Evolutionary conservation across 805 yeast species (phyloP).

Genomic region (Wickerhamomyces xylosicus): DNA sequence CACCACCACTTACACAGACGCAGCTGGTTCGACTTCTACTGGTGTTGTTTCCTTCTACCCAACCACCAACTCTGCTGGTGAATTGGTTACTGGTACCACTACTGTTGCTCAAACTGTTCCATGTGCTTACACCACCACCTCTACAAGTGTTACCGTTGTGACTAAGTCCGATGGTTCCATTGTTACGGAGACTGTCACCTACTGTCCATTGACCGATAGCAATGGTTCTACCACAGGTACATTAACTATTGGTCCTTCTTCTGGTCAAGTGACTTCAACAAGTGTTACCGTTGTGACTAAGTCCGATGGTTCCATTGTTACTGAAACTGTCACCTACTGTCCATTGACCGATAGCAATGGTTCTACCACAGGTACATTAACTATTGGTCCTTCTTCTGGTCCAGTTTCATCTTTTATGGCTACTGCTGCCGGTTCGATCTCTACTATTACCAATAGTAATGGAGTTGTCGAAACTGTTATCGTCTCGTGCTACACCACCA

Average conservation of each 20-base stretch:
- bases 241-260: too few relatives aligned
- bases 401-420: conserved; percentile 3
- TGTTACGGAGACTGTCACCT: too few relatives aligned
- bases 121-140: neutral
- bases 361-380: too few relatives aligned
- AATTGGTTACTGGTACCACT: conserved; percentile 2
- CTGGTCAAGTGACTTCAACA: too few relatives aligned
- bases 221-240: conserved; percentile 2
- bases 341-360: too few relatives aligned
- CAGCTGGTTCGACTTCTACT: conserved; percentile 1
- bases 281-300: too few relatives aligned
- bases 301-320: too few relatives aligned
- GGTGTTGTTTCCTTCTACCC: conserved; percentile 5
- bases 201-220: neutral
- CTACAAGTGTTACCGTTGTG: neutral
- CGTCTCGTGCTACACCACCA: neutral
- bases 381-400: neutral
- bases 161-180: too few relatives aligned
- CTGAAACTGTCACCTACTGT: too few relatives aligned
- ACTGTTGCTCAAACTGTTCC: too few relatives aligned
- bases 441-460: conserved; percentile 1
- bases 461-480: neutral
- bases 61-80: conserved; percentile 3
- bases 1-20: neutral
- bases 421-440: too few relatives aligned